Base-by-base conservation (phyloP, 2,329 filamentous ascomycete genomes). In the Juglanconis oblonga region DNA sequence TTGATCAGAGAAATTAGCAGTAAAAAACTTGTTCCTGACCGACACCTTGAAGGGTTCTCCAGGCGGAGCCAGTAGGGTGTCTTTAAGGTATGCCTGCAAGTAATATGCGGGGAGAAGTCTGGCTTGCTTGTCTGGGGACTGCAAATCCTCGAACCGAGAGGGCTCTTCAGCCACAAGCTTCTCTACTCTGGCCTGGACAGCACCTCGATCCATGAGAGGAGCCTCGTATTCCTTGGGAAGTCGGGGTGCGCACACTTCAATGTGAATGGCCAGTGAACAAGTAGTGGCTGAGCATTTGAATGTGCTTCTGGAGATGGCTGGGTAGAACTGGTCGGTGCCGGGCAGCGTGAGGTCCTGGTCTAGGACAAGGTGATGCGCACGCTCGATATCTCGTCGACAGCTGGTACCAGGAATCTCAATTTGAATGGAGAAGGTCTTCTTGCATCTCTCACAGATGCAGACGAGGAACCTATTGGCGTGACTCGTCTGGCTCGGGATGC, bases 181-280 rank as follows among this genome's bases (percentile, higher is more conserved):
- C 4, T 56, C 66, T 3, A 83, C 67, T 36, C 77, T 76, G 32
- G 70, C 63, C 14, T 66, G 66, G 47, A 83, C 79, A 42, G 80
- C 72, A 2, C 75, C 67, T 17, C 76, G 70, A 62, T 86, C 81
- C 4, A 70, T 69, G 13, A 87, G 69, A 14, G 77, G 69, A 11
- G 72, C 64, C 1, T 82, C 71, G 74, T 77, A 80, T 57, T 70
- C 69, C 3, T 67, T 65, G 10, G 70, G 67, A 64, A 87, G 74
- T 2, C 80, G 80, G 10, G 81, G 81, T 55, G 74, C 67, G 6
- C 78, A 80, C 6, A 86, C 73, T 57, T 83, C 79, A 17, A 86
- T 68, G 1, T 68, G 73, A 42, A 84, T 57, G 29, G 70, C 65
- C 45, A 80, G 75, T 1, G 73, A 72, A 66, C 80, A 83, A 7